A percentile compares a stretch with the other conserved stretches of the same genome.
phyloP scores from a whole-genome alignment of 768 basidiomycete genomes.

The Boletus sp. region DNA sequence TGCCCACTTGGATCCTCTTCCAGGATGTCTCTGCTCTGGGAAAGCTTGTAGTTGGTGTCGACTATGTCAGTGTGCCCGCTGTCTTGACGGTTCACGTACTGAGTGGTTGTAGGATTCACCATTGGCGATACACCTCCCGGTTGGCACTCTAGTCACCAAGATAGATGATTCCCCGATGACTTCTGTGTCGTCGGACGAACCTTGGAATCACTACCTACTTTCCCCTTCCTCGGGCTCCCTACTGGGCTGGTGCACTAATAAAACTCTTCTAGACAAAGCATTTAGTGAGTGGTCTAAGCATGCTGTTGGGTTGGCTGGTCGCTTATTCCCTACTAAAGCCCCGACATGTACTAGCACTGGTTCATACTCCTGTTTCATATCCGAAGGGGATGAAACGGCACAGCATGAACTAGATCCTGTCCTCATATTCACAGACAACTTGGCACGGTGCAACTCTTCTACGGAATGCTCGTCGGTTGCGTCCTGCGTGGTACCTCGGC shows the following conservation, averaged over 20 bases:
- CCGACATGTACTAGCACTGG: constrained; percentile 5
- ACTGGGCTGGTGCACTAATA: constrained; percentile 64
- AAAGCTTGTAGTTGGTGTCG: constrained; percentile 53
- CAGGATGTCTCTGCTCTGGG: constrained; percentile 51
- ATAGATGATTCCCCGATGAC: constrained; percentile 62
- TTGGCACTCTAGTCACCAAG: constrained; percentile 58
- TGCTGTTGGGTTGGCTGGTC: not conserved
- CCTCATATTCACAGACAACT: constrained; percentile 39
- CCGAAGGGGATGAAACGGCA: constrained; percentile 24
- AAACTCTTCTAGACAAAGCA: constrained; percentile 31
- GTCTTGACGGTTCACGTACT: not conserved
- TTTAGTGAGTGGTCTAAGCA: constrained; percentile 8
- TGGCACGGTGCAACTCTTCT: constrained; percentile 41
- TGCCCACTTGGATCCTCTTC: constrained; percentile 43
- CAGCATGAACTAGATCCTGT: constrained; percentile 60
- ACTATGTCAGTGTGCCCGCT: constrained; percentile 42
- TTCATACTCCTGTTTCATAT: constrained; percentile 44
- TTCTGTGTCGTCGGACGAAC: constrained; percentile 25
- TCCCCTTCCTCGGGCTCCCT: constrained; percentile 4
- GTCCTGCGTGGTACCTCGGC: constrained; percentile 54
- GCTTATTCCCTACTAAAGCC: constrained; percentile 4
- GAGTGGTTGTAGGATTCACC: constrained; percentile 52
- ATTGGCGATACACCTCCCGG: constrained; percentile 51
- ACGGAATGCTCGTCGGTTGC: constrained; percentile 36
- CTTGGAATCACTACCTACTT: constrained; percentile 50